These are phyloP conservation scores for Dothistroma pini DNA, from an alignment of 2,329 filamentous ascomycete genomes.

Conservation along the genomic window DNA sequence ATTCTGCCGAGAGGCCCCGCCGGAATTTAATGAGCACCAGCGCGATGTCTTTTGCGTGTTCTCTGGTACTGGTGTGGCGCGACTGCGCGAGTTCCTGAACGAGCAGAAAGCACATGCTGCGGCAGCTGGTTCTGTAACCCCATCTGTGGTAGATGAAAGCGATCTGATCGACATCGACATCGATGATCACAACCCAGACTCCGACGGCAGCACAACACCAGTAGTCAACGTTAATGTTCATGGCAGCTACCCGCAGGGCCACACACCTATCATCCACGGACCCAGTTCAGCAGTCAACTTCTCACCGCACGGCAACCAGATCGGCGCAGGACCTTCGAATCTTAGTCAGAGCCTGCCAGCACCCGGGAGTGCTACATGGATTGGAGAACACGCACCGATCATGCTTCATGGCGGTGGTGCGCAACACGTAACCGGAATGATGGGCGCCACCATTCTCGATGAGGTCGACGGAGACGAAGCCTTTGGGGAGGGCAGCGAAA, in stretches of 20 bases:
- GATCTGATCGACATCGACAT: conserved; percentile 32
- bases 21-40: conserved; percentile 94
- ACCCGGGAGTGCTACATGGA: conserved; percentile 24
- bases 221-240: conserved; percentile 30
- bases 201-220: conserved; percentile 30
- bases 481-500: conserved; percentile 46
- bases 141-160: conserved; percentile 25
- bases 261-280: conserved; percentile 25
- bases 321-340: conserved; percentile 12
- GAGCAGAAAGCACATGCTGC: conserved; percentile 29
- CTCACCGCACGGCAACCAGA: conserved; percentile 5
- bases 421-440: conserved; percentile 38
- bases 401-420: conserved; percentile 20
- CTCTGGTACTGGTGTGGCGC: conserved; percentile 76
- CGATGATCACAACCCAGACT: conserved; percentile 29
- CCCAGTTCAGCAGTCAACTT: conserved; percentile 20
- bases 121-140: conserved; percentile 18
- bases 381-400: conserved; percentile 7
- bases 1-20: conserved; percentile 82
- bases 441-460: conserved; percentile 38
- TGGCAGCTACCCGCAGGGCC: conserved; percentile 25
- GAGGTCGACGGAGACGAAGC: conserved; percentile 42
- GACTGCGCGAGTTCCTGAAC: conserved; percentile 76
- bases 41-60: conserved; percentile 97
- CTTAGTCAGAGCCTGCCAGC: conserved; percentile 33